Percentiles rank a stretch among this genome's conserved stretches.
These are phyloP conservation scores for Microthyrium microscopicum DNA, from an alignment of 2,329 filamentous ascomycete genomes.

Conservation along the genomic window DNA sequence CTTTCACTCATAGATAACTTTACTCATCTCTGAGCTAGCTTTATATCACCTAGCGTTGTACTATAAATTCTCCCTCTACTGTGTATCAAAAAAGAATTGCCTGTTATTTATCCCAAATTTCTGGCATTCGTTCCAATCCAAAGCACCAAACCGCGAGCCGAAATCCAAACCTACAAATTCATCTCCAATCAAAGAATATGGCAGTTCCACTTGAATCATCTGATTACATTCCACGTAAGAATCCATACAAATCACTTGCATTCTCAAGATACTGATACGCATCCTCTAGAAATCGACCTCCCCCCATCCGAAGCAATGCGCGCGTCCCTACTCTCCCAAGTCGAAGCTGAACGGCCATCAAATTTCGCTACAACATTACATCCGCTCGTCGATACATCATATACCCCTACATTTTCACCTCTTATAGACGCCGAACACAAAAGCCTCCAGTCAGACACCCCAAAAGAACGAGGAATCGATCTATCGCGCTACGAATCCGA, in stretches of 20 bases:
- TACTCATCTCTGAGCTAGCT: too few relatives aligned
- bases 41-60: too few relatives aligned
- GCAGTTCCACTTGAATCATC: slow-evolving; percentile 54
- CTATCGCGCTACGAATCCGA: slow-evolving; percentile 69
- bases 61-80: too few relatives aligned
- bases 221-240: slow-evolving; percentile 65
- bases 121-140: too few relatives aligned
- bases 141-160: too few relatives aligned
- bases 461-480: slow-evolving; percentile 51
- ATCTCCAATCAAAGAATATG: too few relatives aligned
- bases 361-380: slow-evolving; percentile 35
- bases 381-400: slow-evolving; percentile 39
- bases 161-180: too few relatives aligned
- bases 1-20: too few relatives aligned
- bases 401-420: slow-evolving; percentile 42
- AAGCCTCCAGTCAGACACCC: slow-evolving; percentile 22
- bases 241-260: slow-evolving; percentile 5
- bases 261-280: slow-evolving; percentile 13
- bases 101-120: too few relatives aligned
- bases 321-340: slow-evolving; percentile 49
- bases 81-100: too few relatives aligned
- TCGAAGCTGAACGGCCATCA: slow-evolving; percentile 45
- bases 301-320: slow-evolving; percentile 49
- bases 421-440: slow-evolving; percentile 48
- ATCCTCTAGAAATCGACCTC: slow-evolving; percentile 80